Evolutionary conservation across 768 basidiomycete species (phyloP).

Genomic region (Tulasnella sp.): DNA sequence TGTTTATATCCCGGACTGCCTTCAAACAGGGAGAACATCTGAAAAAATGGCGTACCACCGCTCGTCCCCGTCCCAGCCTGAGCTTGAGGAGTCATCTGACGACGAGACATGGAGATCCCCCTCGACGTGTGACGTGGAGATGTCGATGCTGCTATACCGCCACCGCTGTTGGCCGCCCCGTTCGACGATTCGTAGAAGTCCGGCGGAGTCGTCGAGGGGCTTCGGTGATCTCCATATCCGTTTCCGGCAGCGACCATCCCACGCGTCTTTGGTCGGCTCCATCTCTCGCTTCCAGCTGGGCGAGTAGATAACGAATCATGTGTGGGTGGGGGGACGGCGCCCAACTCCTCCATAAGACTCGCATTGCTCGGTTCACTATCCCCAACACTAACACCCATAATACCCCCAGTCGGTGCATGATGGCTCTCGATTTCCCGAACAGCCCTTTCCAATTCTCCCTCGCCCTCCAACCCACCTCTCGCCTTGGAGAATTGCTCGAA

Average conservation of each 20-base stretch:
- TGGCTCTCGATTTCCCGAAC: conserved; percentile 8
- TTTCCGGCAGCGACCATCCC: conserved; percentile 1
- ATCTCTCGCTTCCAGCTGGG: no score
- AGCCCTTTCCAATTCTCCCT: conserved; percentile 19
- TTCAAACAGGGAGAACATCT: conserved; percentile 64
- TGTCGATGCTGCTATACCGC: conserved; percentile 17
- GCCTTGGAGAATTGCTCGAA: conserved; percentile 75
- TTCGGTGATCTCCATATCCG: conserved; percentile 25
- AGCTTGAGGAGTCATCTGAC: background rate
- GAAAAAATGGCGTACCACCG: conserved; percentile 37
- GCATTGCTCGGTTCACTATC: no score
- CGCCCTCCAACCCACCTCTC: conserved; percentile 20
- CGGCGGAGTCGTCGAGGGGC: conserved; percentile 25
- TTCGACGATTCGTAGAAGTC: background rate
- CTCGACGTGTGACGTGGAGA: background rate
- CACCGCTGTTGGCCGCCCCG: background rate
- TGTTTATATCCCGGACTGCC: conserved; percentile 85
- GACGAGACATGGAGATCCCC: background rate
- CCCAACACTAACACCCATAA: no score
- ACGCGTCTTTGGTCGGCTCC: no score
- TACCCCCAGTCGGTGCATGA: background rate
- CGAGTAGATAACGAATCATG: no score
- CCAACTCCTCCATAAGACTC: background rate
- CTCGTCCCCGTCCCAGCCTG: background rate
- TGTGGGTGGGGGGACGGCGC: background rate